These are phyloP conservation scores for Thalassia testudinum DNA, from an alignment of 116 monocot species.

Conservation along the genomic window DNA sequence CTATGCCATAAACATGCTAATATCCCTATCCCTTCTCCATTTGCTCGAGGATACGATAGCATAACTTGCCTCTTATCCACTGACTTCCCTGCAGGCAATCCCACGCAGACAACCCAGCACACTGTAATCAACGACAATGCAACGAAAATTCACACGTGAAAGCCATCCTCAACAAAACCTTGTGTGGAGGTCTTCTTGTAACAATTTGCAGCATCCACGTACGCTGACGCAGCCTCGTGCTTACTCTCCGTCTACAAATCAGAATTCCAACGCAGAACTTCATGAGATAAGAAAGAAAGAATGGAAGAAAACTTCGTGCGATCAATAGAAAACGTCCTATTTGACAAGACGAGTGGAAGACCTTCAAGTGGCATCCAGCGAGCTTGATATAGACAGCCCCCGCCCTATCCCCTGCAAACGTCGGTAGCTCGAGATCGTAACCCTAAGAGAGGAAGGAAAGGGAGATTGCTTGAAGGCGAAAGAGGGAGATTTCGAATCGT, in stretches of 20 bases:
- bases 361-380: slow-evolving; percentile 84
- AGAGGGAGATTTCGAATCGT: neutral
- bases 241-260: slow-evolving; percentile 66
- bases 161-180: slow-evolving; percentile 18
- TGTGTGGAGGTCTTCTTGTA: slow-evolving; percentile 71
- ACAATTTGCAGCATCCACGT: slow-evolving; percentile 87
- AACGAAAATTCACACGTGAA: no score
- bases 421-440: neutral
- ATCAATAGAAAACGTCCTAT: neutral
- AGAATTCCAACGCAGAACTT: no score
- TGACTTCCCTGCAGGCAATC: no score
- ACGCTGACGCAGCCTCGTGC: slow-evolving; percentile 91
- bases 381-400: slow-evolving; percentile 72
- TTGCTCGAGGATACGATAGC: no score
- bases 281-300: neutral
- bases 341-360: slow-evolving; percentile 8
- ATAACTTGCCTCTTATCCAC: no score
- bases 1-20: no score
- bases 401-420: slow-evolving; percentile 72
- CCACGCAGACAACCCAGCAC: no score
- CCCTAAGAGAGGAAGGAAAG: neutral
- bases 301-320: neutral
- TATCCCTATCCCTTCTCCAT: no score
- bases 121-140: no score
- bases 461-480: neutral